These are phyloP conservation scores for Quercus suber DNA, from an alignment of 306 rosid species.

Conservation along the genomic window DNA sequence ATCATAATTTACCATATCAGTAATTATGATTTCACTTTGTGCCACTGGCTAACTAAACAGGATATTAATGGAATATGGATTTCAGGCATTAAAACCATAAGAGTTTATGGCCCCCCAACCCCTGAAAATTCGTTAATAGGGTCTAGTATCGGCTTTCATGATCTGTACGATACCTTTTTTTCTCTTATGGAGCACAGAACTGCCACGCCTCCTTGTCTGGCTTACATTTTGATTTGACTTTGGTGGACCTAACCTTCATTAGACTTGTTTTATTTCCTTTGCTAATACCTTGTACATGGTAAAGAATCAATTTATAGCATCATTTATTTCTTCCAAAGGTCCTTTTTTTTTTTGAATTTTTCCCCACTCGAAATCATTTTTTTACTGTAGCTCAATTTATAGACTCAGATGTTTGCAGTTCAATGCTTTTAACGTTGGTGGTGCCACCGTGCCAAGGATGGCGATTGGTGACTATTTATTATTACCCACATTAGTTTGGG, in stretches of 20 bases:
- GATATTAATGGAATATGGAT: background rate
- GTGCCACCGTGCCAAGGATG: too few species aligned
- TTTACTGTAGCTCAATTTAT: background rate
- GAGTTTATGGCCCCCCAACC: conserved; percentile 4
- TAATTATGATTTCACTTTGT: background rate
- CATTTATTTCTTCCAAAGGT: conserved; percentile 29
- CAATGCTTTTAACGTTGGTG: background rate
- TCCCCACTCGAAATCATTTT: background rate
- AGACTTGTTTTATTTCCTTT: conserved; percentile 34
- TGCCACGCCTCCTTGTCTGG: conserved; percentile 52
- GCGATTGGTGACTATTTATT: background rate
- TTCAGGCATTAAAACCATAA: background rate
- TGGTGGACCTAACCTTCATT: conserved; percentile 45
- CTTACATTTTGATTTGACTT: conserved; percentile 35
- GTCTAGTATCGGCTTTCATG: background rate
- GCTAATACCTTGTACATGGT: conserved; percentile 17
- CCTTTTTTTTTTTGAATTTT: background rate
- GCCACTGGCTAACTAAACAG: background rate
- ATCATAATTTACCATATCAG: too few species aligned
- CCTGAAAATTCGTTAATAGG: conserved; percentile 4
- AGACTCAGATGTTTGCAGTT: background rate
- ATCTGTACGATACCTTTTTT: background rate
- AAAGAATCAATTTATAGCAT: background rate
- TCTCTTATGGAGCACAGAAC: conserved; percentile 30
- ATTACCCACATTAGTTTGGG: background rate